Evolutionary conservation across 306 rosid genomes (phyloP), one percentile per base, ranked within the genome.

Genomic region (Pyrus bretschneideri): DNA sequence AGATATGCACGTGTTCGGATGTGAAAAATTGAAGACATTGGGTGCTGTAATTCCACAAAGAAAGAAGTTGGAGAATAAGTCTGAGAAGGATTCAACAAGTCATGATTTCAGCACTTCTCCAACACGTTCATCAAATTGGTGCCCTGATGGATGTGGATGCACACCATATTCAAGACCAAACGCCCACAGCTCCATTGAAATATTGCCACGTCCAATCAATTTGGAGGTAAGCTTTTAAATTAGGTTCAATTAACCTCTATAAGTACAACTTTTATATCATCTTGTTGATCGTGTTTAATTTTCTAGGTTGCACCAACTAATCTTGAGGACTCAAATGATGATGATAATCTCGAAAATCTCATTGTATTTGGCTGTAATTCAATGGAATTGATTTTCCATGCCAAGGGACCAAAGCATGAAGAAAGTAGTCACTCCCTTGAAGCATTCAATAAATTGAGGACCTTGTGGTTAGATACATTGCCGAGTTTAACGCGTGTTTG

Each of bases 351-450:
- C 6, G 33, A 23, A 23, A 4, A 6, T 59, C 65, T 59, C 23
- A 0, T 0, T 4, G 9, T 59, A 25, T 0, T 0, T 1, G 1
- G 0, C 0, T 59, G 65, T 23, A 0, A 0, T 1, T 59, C 65
- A 59, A 0, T 59, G 15, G 33, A 59, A 59, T 8, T 23, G 29
- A 23, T 59, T 22, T 23, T 59, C 30, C 31, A 57, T n/a, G n/a
- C n/a, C n/a, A n/a, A n/a, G n/a, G n/a, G n/a, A n/a, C n/a, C n/a
- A n/a, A n/a, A n/a, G n/a, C n/a, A n/a, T n/a, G n/a, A n/a, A n/a
- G n/a, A n/a, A n/a, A n/a, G n/a, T n/a, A n/a, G n/a, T n/a, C n/a
- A n/a, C n/a, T n/a, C n/a, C n/a, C n/a, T n/a, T n/a, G n/a, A n/a
- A n/a, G n/a, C n/a, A n/a, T n/a, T n/a, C n/a, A n/a, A n/a, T n/a